A percentile compares a stretch with the other conserved stretches of the same genome.
phyloP scores from a whole-genome alignment of 2,329 filamentous ascomycete genomes.

The Fusarium penzigii region DNA sequence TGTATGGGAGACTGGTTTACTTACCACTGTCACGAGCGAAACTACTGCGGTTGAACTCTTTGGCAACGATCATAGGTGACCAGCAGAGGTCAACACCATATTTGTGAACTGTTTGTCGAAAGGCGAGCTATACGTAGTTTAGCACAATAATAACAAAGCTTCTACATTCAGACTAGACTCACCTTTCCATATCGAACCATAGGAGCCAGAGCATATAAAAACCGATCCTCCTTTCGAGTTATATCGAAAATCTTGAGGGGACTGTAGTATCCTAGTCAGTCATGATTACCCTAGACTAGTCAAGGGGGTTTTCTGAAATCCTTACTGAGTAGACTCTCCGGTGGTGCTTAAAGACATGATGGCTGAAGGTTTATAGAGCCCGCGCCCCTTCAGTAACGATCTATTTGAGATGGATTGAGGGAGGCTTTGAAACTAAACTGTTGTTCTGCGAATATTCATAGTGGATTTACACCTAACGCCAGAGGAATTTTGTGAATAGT shows the following conservation, averaged over 20 bases:
- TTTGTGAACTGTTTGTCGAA: conserved; percentile 65
- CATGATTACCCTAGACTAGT: conserved; percentile 20
- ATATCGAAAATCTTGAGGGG: conserved; percentile 61
- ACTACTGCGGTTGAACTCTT: conserved; percentile 65
- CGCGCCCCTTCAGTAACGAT: neutral
- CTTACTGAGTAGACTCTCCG: conserved; percentile 27
- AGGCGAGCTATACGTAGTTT: conserved; percentile 55
- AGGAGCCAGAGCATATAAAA: conserved; percentile 62
- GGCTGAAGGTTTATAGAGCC: neutral
- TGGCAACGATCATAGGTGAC: conserved; percentile 72
- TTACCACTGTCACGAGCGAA: conserved; percentile 62
- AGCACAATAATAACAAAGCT: neutral
- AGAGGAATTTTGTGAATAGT: conserved; percentile 22
- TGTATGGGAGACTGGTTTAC: conserved; percentile 3
- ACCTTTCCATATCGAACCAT: conserved; percentile 69
- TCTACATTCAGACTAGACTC: neutral
- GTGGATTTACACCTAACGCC: conserved; percentile 1
- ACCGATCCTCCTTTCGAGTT: conserved; percentile 51
- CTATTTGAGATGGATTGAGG: neutral
- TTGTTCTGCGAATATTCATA: neutral
- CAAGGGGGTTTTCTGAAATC: neutral
- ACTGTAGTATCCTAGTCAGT: conserved; percentile 36
- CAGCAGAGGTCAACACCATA: conserved; percentile 69
- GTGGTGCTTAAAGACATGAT: conserved; percentile 20
- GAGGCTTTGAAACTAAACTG: neutral